Conservation (phyloP, 768 basidiomycete species). For the Candolleomyces efflorescens region DNA sequence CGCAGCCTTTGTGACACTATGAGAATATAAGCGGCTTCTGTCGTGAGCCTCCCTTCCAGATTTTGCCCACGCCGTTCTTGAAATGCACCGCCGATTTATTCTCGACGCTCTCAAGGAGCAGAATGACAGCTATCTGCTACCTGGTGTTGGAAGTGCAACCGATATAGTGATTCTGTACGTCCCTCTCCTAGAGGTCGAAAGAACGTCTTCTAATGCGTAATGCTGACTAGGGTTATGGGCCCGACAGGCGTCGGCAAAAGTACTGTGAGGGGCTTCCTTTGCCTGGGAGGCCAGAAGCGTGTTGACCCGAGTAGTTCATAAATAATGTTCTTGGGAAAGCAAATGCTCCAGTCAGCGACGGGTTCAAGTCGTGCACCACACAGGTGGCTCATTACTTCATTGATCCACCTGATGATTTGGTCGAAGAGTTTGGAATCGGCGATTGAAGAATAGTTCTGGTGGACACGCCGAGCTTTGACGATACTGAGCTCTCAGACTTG, state of each 20-base stretch:
- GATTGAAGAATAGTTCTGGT: slow-evolving; percentile 16
- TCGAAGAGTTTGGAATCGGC: neutral
- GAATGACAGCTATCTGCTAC: no score
- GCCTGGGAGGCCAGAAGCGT: no score
- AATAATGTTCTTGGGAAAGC: neutral
- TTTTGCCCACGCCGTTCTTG: no score
- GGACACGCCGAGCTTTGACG: slow-evolving; percentile 25
- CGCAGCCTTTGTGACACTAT: no score
- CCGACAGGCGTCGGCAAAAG: slow-evolving; percentile 9
- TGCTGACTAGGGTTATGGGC: slow-evolving; percentile 7
- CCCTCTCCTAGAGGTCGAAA: no score
- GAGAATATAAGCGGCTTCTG: no score
- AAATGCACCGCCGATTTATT: no score
- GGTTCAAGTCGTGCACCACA: slow-evolving; percentile 5
- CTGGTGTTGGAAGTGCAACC: no score
- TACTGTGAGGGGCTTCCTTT: slow-evolving; percentile 1
- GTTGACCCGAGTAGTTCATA: slow-evolving; percentile 1
- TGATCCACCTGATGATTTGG: neutral
- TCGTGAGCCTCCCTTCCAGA: no score
- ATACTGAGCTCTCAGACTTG: slow-evolving; percentile 15
- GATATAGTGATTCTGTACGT: no score
- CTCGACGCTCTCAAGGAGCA: no score
- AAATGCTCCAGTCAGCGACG: neutral
- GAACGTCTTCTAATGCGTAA: no score
- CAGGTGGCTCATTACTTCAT: slow-evolving; percentile 1